These are phyloP conservation scores for Thuidium tamariscinum DNA, from an alignment of 225 moss, liverwort and hornwort genomes.

Conservation along the genomic window DNA sequence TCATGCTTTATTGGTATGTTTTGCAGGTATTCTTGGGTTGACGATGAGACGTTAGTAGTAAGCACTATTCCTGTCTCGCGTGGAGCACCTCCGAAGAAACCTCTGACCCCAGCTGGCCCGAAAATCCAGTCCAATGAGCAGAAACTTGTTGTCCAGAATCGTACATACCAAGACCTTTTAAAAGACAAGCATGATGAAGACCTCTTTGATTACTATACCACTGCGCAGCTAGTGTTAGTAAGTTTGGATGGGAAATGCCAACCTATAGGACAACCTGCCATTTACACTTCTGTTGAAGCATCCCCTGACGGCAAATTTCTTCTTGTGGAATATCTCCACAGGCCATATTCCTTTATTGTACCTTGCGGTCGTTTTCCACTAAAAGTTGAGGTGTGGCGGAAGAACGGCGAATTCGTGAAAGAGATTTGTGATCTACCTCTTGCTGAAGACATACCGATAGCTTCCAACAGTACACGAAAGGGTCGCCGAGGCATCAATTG, in stretches of 20 bases:
- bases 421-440: conserved; percentile 83
- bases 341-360: conserved; percentile 83
- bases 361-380: conserved; percentile 79
- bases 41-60: conserved; percentile 59
- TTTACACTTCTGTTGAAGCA: conserved; percentile 80
- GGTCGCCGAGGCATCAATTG: conserved; percentile 83
- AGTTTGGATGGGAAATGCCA: conserved; percentile 44
- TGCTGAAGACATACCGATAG: conserved; percentile 87
- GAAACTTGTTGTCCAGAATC: conserved; percentile 70
- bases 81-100: conserved; percentile 62
- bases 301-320: conserved; percentile 75
- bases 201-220: conserved; percentile 83
- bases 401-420: conserved; percentile 68
- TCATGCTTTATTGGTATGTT: neutral
- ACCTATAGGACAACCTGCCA: conserved; percentile 52
- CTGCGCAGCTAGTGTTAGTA: conserved; percentile 52
- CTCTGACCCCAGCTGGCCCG: conserved; percentile 74
- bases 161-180: conserved; percentile 89
- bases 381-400: conserved; percentile 70
- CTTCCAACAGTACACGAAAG: conserved; percentile 73
- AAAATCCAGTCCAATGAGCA: conserved; percentile 83
- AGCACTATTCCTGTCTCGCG: conserved; percentile 53
- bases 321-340: conserved; percentile 60
- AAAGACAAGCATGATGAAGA: conserved; percentile 88
- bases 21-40: conserved; percentile 87